Base-by-base conservation (phyloP, 1,139 yeast genomes). In the Taphrina betulina region DNA sequence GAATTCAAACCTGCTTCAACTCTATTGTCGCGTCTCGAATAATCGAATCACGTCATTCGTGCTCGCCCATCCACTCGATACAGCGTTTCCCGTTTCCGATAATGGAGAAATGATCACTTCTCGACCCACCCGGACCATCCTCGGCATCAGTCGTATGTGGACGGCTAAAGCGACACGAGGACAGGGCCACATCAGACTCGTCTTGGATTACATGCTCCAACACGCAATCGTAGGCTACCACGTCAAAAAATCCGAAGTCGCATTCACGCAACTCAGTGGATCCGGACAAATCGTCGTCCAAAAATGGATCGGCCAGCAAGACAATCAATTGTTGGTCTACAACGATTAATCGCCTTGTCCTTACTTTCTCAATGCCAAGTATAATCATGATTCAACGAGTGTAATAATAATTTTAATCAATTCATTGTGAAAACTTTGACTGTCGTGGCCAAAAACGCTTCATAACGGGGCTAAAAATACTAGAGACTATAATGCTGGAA, bases 71-170 rank as follows among this genome's bases (percentile, higher is more conserved):
- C 46, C 33, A 2, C 29, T 50, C 23, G 5, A 22, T 5, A 10
- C 23, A 14, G 54, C 54, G 14, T 19, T 5, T 7, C 20, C 40
- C 10, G n/a, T 50, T 38, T 14, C 24, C 10, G 28, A 16, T 2
- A 19, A 16, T 16, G 38, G 44, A n/a, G 40, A 38, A 14, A 24
- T 50, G 7, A n/a, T n/a, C 4, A n/a, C 19, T 22, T 5, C 33
- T 4, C 34, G 22, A 22, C 28, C 12, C 23, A 23, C 10, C n/a
- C 31, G 31, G 33, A 42, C 40, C 14, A 46, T 8, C 23, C n/a
- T 38, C 16, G 54, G 54, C 16, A 42, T 50, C 31, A 50, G 31
- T 24, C 54, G 54, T 12, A 50, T 50, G 54, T 50, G 54, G 54
- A 50, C 54, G 10, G 33, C 37, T 22, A 19, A 36, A 12, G 14